phyloP scores from a whole-genome alignment of 768 basidiomycete genomes.

The Candolleomyces aberdarensis region DNA sequence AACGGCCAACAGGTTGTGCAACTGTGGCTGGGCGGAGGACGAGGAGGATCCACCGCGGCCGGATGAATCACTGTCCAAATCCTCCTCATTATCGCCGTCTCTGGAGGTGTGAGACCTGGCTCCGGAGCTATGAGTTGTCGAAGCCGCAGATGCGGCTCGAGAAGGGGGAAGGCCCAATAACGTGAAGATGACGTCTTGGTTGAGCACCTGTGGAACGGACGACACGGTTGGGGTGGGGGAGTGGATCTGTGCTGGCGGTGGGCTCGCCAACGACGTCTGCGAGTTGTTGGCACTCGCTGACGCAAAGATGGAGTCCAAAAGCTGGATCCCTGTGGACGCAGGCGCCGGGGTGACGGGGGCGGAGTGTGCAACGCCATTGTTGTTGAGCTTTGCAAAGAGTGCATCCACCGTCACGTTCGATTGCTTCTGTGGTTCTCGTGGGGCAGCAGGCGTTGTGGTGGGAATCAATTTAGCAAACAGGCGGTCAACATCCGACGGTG shows the following conservation, averaged over 20 bases:
- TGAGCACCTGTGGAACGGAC: constrained; percentile 61
- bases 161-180: constrained; percentile 56
- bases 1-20: constrained; percentile 10
- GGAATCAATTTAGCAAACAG: constrained; percentile 20
- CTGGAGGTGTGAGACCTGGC: constrained; percentile 42
- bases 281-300: constrained; percentile 41
- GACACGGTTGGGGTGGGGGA: constrained; percentile 31
- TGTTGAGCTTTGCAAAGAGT: constrained; percentile 41
- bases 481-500: constrained; percentile 7
- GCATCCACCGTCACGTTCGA: constrained; percentile 44
- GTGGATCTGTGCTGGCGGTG: background rate
- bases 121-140: constrained; percentile 23
- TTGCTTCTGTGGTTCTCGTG: constrained; percentile 25
- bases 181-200: constrained; percentile 64
- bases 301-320: constrained; percentile 73
- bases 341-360: constrained; percentile 24
- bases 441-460: constrained; percentile 25
- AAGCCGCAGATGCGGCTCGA: constrained; percentile 39
- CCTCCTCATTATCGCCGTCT: constrained; percentile 60
- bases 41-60: constrained; percentile 10
- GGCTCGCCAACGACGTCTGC: constrained; percentile 6
- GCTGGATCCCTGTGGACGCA: constrained; percentile 47
- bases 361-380: constrained; percentile 14
- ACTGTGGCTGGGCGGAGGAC: constrained; percentile 23
- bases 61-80: constrained; percentile 35